phyloP scores from a whole-genome alignment of 2,329 filamentous ascomycete species.

The Canariomyces notabilis region DNA sequence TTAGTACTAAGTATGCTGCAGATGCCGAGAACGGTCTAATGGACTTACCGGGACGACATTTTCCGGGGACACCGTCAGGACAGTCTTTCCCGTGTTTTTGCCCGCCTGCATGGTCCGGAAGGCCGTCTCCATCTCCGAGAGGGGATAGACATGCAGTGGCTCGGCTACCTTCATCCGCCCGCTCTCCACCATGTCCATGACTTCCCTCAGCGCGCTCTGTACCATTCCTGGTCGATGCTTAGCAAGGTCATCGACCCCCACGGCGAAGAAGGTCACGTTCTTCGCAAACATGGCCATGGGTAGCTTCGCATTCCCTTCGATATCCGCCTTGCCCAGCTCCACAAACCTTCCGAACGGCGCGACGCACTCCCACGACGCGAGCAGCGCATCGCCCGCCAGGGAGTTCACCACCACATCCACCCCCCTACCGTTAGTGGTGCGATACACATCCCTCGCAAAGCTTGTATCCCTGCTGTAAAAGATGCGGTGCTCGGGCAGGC shows the following conservation, averaged over 20 bases:
- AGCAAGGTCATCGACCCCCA: constrained; percentile 30
- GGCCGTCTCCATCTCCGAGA: constrained; percentile 31
- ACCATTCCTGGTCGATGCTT: constrained; percentile 18
- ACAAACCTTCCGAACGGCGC: constrained; percentile 41
- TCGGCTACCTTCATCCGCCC: constrained; percentile 26
- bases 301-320: constrained; percentile 36
- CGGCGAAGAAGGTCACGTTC: constrained; percentile 31
- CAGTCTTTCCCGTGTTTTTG: constrained; percentile 41
- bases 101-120: constrained; percentile 41
- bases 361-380: constrained; percentile 41
- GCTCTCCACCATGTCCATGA: constrained; percentile 24
- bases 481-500: constrained; percentile 19
- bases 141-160: constrained; percentile 26
- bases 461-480: constrained; percentile 16
- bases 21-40: neutral
- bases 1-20: neutral
- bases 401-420: constrained; percentile 37
- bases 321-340: constrained; percentile 42
- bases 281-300: constrained; percentile 41
- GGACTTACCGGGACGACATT: constrained; percentile 23
- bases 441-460: constrained; percentile 13
- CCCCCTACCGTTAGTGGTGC: constrained; percentile 14
- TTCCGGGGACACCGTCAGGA: constrained; percentile 28
- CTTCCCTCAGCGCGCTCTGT: constrained; percentile 20
- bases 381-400: constrained; percentile 36